These are phyloP conservation scores for Ceratobasidium sp. DNA, from an alignment of 1,284 basidiomycete genomes.

Conservation along the genomic window DNA sequence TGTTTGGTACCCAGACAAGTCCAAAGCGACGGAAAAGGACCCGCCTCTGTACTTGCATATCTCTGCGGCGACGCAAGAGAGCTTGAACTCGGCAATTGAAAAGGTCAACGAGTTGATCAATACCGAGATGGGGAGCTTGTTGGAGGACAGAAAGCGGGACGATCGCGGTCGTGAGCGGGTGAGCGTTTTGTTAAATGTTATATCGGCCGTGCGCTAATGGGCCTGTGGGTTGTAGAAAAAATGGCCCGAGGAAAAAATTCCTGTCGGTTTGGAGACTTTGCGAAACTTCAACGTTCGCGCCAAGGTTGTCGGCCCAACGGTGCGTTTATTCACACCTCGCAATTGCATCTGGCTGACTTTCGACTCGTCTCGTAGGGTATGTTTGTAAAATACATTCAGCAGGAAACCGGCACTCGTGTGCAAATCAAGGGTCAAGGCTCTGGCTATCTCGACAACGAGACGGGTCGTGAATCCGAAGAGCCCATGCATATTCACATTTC, in stretches of 20 bases:
- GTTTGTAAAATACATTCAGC: conserved; percentile 98
- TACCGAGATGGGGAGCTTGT: conserved; percentile 85
- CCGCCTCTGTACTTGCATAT: conserved; percentile 96
- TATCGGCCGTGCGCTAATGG: not conserved
- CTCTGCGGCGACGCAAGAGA: conserved; percentile 79
- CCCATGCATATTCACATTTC: conserved; percentile 95
- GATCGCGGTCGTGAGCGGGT: conserved; percentile 64
- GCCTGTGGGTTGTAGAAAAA: conserved; percentile 63
- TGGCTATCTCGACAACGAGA: conserved; percentile 95
- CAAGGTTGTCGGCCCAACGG: conserved; percentile 94
- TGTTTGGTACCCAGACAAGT: conserved; percentile 90
- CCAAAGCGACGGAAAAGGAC: conserved; percentile 88
- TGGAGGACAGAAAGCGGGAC: conserved; percentile 78
- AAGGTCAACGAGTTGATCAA: conserved; percentile 87
- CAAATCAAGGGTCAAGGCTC: conserved; percentile 97
- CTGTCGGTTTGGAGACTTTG: conserved; percentile 85
- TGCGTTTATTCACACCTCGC: conserved; percentile 52
- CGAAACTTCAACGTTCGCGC: conserved; percentile 97
- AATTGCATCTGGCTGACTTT: not conserved
- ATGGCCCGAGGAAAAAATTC: conserved; percentile 95
- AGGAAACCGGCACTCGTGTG: conserved; percentile 95
- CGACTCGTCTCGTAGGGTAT: conserved; percentile 66
- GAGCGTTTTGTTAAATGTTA: conserved; percentile 32
- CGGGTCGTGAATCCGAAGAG: conserved; percentile 87
- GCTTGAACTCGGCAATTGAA: conserved; percentile 79